phyloP scores from a whole-genome alignment of 352 stramenopile genomes.

The Pythium plurisporium region DNA sequence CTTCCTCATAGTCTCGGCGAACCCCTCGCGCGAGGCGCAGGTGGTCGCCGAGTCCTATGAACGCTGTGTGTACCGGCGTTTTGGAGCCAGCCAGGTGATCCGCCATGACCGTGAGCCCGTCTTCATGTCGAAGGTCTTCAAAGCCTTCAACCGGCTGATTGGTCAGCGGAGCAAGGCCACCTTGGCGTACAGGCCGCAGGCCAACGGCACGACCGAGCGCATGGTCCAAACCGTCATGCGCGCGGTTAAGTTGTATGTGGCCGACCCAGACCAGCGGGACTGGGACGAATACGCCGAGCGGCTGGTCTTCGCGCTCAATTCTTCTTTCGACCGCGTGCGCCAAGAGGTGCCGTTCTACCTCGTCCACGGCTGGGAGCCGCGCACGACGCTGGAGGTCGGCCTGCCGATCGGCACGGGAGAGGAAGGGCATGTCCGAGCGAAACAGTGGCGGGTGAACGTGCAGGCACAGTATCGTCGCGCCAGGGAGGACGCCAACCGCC shows the following conservation, averaged over 20 bases:
- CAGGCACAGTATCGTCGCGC: neutral
- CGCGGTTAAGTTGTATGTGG: conserved; percentile 17
- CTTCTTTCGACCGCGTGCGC: neutral
- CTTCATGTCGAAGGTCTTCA: conserved; percentile 18
- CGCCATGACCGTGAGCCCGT: conserved; percentile 19
- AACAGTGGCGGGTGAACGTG: neutral
- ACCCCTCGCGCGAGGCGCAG: conserved; percentile 11
- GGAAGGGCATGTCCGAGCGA: neutral
- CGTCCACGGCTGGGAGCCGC: conserved; percentile 16
- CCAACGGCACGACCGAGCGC: conserved; percentile 17
- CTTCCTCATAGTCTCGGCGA: conserved; percentile 18
- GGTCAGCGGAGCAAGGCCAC: conserved; percentile 8
- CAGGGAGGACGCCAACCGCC: neutral
- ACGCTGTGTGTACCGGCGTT: conserved; percentile 10
- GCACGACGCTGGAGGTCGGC: neutral
- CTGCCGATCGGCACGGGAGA: neutral
- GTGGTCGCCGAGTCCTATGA: conserved; percentile 25
- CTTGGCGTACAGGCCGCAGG: conserved; percentile 16
- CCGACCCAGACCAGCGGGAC: conserved; percentile 12
- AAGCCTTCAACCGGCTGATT: conserved; percentile 17
- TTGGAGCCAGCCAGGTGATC: conserved; percentile 12
- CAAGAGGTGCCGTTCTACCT: conserved; percentile 13
- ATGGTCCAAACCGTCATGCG: conserved; percentile 20
- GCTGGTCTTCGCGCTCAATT: conserved; percentile 20
- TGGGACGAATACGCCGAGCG: conserved; percentile 22